Base-by-base conservation (phyloP, 805 yeast species). In the Osmozyma mogii region DNA sequence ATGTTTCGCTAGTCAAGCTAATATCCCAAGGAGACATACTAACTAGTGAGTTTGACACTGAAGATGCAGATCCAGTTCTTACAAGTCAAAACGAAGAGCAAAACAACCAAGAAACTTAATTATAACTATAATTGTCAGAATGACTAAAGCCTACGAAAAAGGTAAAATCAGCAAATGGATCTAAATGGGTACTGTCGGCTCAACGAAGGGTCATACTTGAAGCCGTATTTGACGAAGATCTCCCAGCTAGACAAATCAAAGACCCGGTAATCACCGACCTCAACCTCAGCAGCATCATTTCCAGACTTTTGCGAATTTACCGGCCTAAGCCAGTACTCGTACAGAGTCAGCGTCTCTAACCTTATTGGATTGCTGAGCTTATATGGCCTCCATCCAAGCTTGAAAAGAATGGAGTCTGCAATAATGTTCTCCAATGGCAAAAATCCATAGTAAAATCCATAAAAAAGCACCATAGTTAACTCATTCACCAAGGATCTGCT, bases 231-330 rank as follows among this genome's bases (percentile, higher is more conserved):
- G 19, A 53, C 41, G 31, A 51, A 54, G 9, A 59, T 58, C 28
- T 64, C 69, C 70, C 70, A 64, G 9, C 53, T 36, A 17, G 45
- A 41, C 34, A 61, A 52, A 43, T 62, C 68, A 44, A 64, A 64
- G 12, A 61, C 61, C 32, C 58, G 58, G 40, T 49, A 63, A 33
- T 63, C 67, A 2, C 65, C 65, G 28, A 49, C 38, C 26, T 57
- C 64, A 16, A 20, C 25, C 18, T 33, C 31, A 15, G 28, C 17
- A 3, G 35, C 38, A 12, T 22, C 34, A 9, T 31, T 36, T n/a
- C 41, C 22, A 7, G 31, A 29, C 16, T 31, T 30, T 24, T 10
- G 35, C 27, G 6, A 32, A 28, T 47, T 50, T 7, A 47, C 30
- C 22, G 43, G 40, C 30, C 47, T 52, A 41, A 56, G 46, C 62